Base-by-base conservation (phyloP, 257 asterid genomes). In the Apocynum venetum region DNA sequence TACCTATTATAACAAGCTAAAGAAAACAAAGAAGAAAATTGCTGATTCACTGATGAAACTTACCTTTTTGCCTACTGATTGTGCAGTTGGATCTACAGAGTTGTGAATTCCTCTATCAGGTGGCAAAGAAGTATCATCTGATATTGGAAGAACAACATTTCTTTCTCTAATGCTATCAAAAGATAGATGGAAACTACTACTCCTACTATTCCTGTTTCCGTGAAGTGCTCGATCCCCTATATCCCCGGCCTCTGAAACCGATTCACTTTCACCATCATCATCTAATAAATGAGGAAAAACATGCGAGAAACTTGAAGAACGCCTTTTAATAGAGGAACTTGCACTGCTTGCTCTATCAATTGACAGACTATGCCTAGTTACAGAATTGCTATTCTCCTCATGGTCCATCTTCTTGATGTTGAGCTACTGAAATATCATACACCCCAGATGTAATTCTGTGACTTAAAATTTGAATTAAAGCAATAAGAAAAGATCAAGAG, bases 221-320 rank as follows among this genome's bases (percentile, higher is more conserved):
- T 83, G 86, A 78, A 92, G 88, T 4, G 92, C 94, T 49, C 98
- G 74, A 47, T 91, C 97, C 40, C 99, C 98, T n/a, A 93, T 93
- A 87, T 95, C 98, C 64, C 99, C 98, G 7, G 94, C 94, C 85
- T 91, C 98, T 0, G 99, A 95, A 25, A 88, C 96, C 3, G 87
- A 79, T 65, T 88, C 94, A 19, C 77, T 84, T 75, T 89, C 97
- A 35, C 6, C 15, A 10, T 76, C 84, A 74, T 80, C 91, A 46
- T 91, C 89, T 35, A 74, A 35, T 6, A 80, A 87, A 35, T 35
- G 81, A 7, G 84, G 64, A 41, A 79, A 70, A 71, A 77, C 74
- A 68, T 82, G 77, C 19, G 89, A 81, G 65, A 70, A 76, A 57
- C 82, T 78, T 17, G 85, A 81, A 6, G 94, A 88, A 31, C 35